These are phyloP conservation scores for Naganishia vaughanmartiniae DNA, from an alignment of 768 basidiomycete species.

Conservation along the genomic window DNA sequence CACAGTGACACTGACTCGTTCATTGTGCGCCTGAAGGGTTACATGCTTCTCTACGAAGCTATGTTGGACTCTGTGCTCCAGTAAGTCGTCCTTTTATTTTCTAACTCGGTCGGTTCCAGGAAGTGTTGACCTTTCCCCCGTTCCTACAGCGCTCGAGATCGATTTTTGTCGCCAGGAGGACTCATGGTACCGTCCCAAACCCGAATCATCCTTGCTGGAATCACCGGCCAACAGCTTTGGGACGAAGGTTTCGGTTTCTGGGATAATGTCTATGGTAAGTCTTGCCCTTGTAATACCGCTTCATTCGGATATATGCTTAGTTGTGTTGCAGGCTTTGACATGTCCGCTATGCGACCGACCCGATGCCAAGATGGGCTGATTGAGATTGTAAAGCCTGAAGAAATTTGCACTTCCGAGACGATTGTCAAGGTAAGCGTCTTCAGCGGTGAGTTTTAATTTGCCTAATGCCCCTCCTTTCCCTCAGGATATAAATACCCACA, in stretches of 20 bases:
- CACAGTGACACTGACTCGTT: background rate
- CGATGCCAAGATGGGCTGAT: slow-evolving; percentile 78
- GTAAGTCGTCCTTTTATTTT: slow-evolving; percentile 27
- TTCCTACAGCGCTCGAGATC: slow-evolving; percentile 65
- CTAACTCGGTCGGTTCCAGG: background rate
- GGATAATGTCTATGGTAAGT: slow-evolving; percentile 82
- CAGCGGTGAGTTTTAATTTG: background rate
- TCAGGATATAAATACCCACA: slow-evolving; percentile 73
- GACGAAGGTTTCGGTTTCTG: slow-evolving; percentile 86
- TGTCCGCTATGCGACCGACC: slow-evolving; percentile 73
- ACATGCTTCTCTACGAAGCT: slow-evolving; percentile 75
- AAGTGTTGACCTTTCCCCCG: background rate
- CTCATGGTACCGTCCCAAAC: slow-evolving; percentile 90
- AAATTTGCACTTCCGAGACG: slow-evolving; percentile 84
- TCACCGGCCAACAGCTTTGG: slow-evolving; percentile 69
- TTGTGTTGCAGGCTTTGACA: slow-evolving; percentile 69
- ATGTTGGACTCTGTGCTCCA: slow-evolving; percentile 94
- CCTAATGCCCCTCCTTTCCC: slow-evolving; percentile 8
- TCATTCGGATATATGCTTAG: background rate
- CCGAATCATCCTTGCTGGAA: slow-evolving; percentile 76
- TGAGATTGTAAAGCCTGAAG: slow-evolving; percentile 85
- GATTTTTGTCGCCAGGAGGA: slow-evolving; percentile 71
- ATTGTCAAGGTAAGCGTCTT: slow-evolving; percentile 68
- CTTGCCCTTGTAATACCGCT: background rate
- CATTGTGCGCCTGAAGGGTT: slow-evolving; percentile 43